A percentile compares a stretch with the other conserved stretches of the same genome.
Evolutionary conservation across 2,329 filamentous ascomycete genomes (phyloP).

Genomic region (Colletotrichum falcatum): DNA sequence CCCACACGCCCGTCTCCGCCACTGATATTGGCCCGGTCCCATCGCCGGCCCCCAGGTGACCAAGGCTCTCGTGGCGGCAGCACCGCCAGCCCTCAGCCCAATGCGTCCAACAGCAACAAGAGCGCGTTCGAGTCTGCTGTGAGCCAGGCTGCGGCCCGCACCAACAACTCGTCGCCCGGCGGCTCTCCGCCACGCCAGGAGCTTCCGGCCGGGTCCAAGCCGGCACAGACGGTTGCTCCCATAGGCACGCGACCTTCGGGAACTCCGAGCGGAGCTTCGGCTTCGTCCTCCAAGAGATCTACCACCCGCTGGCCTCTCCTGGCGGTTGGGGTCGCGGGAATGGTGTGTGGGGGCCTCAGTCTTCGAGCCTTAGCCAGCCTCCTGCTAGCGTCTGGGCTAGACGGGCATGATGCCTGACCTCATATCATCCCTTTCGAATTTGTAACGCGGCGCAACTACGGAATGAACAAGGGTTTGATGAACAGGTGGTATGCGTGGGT

Average conservation of each 20-base stretch:
- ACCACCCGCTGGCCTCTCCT: conserved; percentile 92
- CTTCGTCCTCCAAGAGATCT: conserved; percentile 76
- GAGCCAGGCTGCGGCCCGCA: conserved; percentile 82
- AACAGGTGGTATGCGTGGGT: conserved; percentile 25
- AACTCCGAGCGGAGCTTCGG: conserved; percentile 58
- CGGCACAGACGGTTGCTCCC: conserved; percentile 80
- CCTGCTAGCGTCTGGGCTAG: conserved; percentile 95
- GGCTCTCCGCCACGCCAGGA: conserved; percentile 81
- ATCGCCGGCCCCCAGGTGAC: conserved; percentile 62
- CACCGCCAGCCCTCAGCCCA: conserved; percentile 84
- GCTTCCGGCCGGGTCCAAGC: conserved; percentile 65
- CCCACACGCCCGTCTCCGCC: conserved; percentile 56
- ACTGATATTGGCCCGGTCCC: conserved; percentile 53
- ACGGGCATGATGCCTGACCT: conserved; percentile 1
- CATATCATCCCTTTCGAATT: conserved; percentile 1
- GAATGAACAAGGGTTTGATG: conserved; percentile 14
- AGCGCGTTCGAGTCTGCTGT: conserved; percentile 69
- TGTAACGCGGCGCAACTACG: conserved; percentile 18
- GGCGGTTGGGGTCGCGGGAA: conserved; percentile 84
- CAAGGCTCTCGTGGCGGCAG: conserved; percentile 81
- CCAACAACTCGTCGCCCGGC: conserved; percentile 85
- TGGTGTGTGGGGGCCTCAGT: conserved; percentile 83
- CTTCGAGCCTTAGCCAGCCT: conserved; percentile 79
- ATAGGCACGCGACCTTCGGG: conserved; percentile 89
- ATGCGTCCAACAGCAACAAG: conserved; percentile 64